phyloP scores from a whole-genome alignment of 768 basidiomycete genomes.

The Basidioascus undulatus region DNA sequence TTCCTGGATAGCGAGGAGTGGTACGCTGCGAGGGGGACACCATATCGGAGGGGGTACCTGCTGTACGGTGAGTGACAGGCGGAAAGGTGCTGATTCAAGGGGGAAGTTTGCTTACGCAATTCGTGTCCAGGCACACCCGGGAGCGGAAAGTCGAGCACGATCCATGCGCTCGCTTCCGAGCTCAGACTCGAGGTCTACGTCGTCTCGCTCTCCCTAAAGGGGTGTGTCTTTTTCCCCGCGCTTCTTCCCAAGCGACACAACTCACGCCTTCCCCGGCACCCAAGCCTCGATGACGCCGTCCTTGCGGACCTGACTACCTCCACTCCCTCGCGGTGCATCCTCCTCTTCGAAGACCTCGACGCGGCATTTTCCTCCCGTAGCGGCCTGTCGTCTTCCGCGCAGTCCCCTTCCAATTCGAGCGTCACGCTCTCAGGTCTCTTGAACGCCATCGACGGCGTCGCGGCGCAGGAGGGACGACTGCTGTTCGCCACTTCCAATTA shows the following conservation, averaged over 20 bases:
- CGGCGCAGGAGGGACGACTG: slow-evolving; percentile 56
- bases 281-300: slow-evolving; percentile 38
- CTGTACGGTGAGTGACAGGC: slow-evolving; percentile 48
- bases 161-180: slow-evolving; percentile 32
- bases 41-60: slow-evolving; percentile 59
- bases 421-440: slow-evolving; percentile 49
- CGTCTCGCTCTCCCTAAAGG: slow-evolving; percentile 34
- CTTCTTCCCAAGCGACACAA: neutral
- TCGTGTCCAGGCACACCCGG: slow-evolving; percentile 42
- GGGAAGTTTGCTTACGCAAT: neutral
- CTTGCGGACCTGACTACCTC: slow-evolving; percentile 34
- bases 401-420: slow-evolving; percentile 17
- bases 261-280: slow-evolving; percentile 1
- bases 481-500: slow-evolving; percentile 60
- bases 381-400: slow-evolving; percentile 11
- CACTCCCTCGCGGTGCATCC: slow-evolving; percentile 46
- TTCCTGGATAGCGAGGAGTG: slow-evolving; percentile 43
- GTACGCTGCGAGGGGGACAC: slow-evolving; percentile 55
- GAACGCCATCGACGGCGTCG: slow-evolving; percentile 56
- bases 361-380: slow-evolving; percentile 37
- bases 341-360: slow-evolving; percentile 66
- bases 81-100: slow-evolving; percentile 36
- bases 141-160: slow-evolving; percentile 13
- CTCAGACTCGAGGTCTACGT: slow-evolving; percentile 49
- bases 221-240: slow-evolving; percentile 18